Percentiles rank a stretch among this genome's conserved stretches.
Conservation (phyloP, 2,329 filamentous ascomycete genomes). For the Colletotrichum eleusines region DNA sequence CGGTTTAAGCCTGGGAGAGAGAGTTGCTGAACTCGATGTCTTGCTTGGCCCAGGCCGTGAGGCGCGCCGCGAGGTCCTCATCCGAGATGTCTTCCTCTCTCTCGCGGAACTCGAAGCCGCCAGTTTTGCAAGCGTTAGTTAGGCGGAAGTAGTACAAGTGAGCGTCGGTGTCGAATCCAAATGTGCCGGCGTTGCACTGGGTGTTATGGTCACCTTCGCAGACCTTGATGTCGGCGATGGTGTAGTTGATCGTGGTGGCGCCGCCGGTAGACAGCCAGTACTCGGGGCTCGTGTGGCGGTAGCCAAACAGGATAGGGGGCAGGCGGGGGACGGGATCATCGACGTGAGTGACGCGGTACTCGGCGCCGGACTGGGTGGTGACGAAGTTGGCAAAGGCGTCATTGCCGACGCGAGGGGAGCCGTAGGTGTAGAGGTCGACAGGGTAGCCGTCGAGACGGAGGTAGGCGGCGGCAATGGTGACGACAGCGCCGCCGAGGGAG, state of each 20-base stretch:
- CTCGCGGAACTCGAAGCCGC: constrained; percentile 38
- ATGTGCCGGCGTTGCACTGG: constrained; percentile 64
- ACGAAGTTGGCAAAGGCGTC: constrained; percentile 65
- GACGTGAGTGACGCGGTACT: constrained; percentile 75
- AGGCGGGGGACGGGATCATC: constrained; percentile 77
- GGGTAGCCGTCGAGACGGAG: constrained; percentile 62
- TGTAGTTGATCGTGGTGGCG: constrained; percentile 52
- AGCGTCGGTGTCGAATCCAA: constrained; percentile 57
- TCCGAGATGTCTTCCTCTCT: constrained; percentile 46
- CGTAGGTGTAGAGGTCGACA: constrained; percentile 74
- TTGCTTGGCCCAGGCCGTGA: constrained; percentile 52
- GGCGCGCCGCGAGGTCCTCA: constrained; percentile 53
- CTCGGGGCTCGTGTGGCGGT: constrained; percentile 76
- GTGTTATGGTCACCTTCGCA: constrained; percentile 63
- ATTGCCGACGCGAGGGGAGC: constrained; percentile 75
- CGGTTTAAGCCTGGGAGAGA: neutral
- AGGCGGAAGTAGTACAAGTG: constrained; percentile 64
- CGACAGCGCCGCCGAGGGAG: constrained; percentile 75
- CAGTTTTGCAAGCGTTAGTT: constrained; percentile 55
- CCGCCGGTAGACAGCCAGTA: constrained; percentile 67
- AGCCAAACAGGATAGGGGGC: constrained; percentile 71
- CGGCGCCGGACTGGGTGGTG: constrained; percentile 61
- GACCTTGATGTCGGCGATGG: constrained; percentile 55
- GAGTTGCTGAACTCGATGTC: constrained; percentile 48
- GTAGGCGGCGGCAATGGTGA: constrained; percentile 68